Base-by-base conservation (phyloP, 768 basidiomycete genomes). In the Macrocybe gigantea region DNA sequence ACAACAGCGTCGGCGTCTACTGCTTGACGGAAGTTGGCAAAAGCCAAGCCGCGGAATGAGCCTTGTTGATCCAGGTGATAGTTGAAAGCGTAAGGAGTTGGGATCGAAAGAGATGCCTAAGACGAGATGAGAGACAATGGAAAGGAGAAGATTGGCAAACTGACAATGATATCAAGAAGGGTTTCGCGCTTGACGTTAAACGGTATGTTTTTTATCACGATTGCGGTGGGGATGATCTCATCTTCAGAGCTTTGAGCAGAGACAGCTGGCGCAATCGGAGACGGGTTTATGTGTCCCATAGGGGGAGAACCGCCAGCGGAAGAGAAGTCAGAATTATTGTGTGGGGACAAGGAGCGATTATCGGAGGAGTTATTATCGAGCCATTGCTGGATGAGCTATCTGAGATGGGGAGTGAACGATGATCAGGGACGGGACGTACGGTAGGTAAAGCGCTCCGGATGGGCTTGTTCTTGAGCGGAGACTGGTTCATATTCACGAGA, bases 171-270 rank as follows among this genome's bases (percentile, higher is more conserved):
- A 71, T 88, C 86, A 61, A 98, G 83, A 57, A 99, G 80, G 38
- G 91, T 91, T 72, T 98, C 95, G 62, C 91, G 85, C 71, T 93
- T 91, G 56, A 97, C 93, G 60, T 93, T 93, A 77, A 99, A 99
- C 56, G 95, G 95, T 72, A 99, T 99, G 75, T 97, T 97, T 82
- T 99, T 99, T 68, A 99, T 97, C 63, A 99, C 96, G 61, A 99
- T 97, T 47, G 96, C 96, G 7, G 94, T 98, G 47, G 95, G 95
- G 69, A 98, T 98, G 65, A 96, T 78, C 65, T 96, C 93, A 68
- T 96, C 93, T 57, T 92, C 89, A 38, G 64, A 58, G 50, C 69
- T 77, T 61, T 69, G 73, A 49, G 66, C 68, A 41, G 82, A 76
- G 9, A 80, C 75, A 32, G 71, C 66, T 15, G 80, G 71, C 36